Base-by-base conservation (phyloP, 2,329 filamentous ascomycete genomes). In the Colletotrichum spaethianum region DNA sequence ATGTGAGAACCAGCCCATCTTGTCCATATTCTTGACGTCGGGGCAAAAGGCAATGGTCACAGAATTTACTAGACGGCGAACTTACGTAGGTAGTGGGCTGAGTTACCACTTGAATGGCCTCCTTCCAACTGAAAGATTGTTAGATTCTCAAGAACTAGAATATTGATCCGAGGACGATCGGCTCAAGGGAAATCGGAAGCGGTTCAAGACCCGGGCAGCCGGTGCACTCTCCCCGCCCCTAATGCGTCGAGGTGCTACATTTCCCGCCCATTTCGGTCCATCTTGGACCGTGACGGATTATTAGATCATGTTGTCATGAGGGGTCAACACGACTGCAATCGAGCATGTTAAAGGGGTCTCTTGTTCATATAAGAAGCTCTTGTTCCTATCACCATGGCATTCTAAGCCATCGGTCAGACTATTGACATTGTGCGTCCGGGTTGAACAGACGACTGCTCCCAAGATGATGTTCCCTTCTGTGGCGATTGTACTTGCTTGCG, bases 401-500 rank as follows among this genome's bases (percentile, higher is more conserved):
- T 14, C 11, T 9, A 16, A 20, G 14, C 23, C 26, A 6, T 16
- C 20, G 23, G 44, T 5, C 33, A 56, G 48, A 14, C 28, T 26
- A 23, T 46, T 16, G 20, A 44, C 33, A 36, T 23, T 8, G 11
- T 7, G 23, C 48, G 44, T 18, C 42, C 36, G 61, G n/a, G 16
- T 48, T 16, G 3, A 16, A 31, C 48, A 8, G 12, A 31, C 50
- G 26, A 44, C 28, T 44, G 57, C 52, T 26, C 16, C 11, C 36
- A 73, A 23, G 4, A 64, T 73, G 64, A 42, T 63, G 14, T 20
- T 69, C 18, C 53, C 46, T 50, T 65, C 42, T 4, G 31, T 70
- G 20, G 57, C 75, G 56, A 52, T 74, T 7, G 73, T 75, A 65
- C 74, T 80, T 18, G 57, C 60, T 16, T 50, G 78, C 14, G 38